A percentile compares a stretch with the other conserved stretches of the same genome.
Conservation (phyloP, 2,329 filamentous ascomycete species). For the Cordyceps cicadae region DNA sequence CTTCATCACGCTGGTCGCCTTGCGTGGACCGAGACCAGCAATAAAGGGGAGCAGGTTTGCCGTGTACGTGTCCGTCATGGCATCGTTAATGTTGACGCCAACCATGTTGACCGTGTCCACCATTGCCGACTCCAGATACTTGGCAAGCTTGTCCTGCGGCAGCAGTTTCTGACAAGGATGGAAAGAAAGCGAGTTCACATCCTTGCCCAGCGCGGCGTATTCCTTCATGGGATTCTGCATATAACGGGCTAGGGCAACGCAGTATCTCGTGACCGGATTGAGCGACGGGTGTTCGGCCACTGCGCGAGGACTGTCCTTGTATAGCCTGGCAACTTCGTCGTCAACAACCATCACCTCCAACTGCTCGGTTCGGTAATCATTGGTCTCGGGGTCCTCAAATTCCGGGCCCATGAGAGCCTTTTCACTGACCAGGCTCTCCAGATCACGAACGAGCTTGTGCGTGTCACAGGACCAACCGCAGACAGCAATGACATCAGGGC, state of each 20-base stretch:
- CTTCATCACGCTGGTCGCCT: slow-evolving; percentile 65
- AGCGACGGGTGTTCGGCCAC: slow-evolving; percentile 73
- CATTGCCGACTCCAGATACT: slow-evolving; percentile 88
- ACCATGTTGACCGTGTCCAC: slow-evolving; percentile 98
- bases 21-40: slow-evolving; percentile 83
- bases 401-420: slow-evolving; percentile 70
- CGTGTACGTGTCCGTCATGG: slow-evolving; percentile 69
- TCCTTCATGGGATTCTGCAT: slow-evolving; percentile 95
- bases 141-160: slow-evolving; percentile 76
- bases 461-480: slow-evolving; percentile 86
- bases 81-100: slow-evolving; percentile 91
- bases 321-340: slow-evolving; percentile 93
- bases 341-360: slow-evolving; percentile 89
- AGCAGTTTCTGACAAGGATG: slow-evolving; percentile 85
- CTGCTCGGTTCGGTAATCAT: slow-evolving; percentile 66
- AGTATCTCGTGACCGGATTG: slow-evolving; percentile 74
- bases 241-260: slow-evolving; percentile 80
- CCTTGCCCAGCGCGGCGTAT: slow-evolving; percentile 84
- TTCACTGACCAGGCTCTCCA: slow-evolving; percentile 70
- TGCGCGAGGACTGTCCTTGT: slow-evolving; percentile 81
- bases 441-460: slow-evolving; percentile 69
- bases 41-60: slow-evolving; percentile 87
- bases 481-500: slow-evolving; percentile 83
- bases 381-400: slow-evolving; percentile 72
- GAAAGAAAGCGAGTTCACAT: slow-evolving; percentile 79